These are phyloP conservation scores for Solanum clarkiae DNA, from an alignment of 257 asterid species.

Conservation along the genomic window DNA sequence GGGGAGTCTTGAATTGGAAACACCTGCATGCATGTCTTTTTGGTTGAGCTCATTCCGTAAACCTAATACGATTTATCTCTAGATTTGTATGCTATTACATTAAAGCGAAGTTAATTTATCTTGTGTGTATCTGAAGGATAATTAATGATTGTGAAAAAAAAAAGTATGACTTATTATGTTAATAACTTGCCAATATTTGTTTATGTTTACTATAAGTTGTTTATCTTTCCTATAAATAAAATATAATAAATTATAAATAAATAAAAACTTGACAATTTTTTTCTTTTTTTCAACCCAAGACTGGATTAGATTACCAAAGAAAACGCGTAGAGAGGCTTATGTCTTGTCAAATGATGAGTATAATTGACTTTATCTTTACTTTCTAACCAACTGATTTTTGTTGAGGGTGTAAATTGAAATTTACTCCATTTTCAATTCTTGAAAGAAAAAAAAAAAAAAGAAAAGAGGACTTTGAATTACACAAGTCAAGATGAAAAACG, in stretches of 20 bases:
- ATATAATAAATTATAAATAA: no score
- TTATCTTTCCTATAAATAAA: no score
- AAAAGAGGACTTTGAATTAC: not conserved
- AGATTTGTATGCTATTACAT: not conserved
- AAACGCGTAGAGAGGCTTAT: conserved; percentile 12
- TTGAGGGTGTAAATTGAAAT: not conserved
- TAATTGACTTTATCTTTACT: conserved; percentile 4
- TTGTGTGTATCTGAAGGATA: not conserved
- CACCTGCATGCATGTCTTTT: not conserved
- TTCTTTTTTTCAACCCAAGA: not conserved
- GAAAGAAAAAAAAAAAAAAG: not conserved
- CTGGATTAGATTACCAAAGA: not conserved
- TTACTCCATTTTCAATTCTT: not conserved
- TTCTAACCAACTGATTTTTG: not conserved
- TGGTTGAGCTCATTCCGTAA: not conserved
- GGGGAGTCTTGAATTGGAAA: not conserved
- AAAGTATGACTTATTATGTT: not conserved
- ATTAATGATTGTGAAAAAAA: not conserved
- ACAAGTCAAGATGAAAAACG: not conserved
- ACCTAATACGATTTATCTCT: not conserved
- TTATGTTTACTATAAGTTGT: no score
- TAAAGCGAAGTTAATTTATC: no score
- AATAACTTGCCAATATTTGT: not conserved
- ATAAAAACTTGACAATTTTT: not conserved
- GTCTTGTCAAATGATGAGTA: not conserved